Conservation (phyloP, 2,329 filamentous ascomycete genomes). For the Blumeria graminis region DNA sequence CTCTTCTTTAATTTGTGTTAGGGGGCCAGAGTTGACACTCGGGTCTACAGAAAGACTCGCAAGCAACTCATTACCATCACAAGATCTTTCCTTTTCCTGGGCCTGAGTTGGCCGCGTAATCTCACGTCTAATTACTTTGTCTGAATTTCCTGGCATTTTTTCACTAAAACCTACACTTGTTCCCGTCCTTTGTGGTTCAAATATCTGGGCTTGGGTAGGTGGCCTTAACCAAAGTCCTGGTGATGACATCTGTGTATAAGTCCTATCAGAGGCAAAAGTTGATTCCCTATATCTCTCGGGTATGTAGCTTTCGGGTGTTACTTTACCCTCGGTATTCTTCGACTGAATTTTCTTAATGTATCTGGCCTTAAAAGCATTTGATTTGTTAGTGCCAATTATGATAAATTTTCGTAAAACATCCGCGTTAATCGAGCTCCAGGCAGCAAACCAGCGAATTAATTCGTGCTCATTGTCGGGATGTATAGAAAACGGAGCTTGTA, state of each 20-base stretch:
- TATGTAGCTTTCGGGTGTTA: background rate
- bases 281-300: background rate
- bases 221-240: background rate
- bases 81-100: background rate
- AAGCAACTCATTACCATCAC: background rate
- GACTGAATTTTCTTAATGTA: background rate
- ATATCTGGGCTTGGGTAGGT: background rate
- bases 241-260: background rate
- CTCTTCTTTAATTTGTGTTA: background rate
- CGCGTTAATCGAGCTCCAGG: constrained; percentile 26
- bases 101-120: too few relatives aligned
- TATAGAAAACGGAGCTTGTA: constrained; percentile 24
- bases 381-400: constrained; percentile 22
- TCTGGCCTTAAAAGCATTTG: background rate
- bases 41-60: too few relatives aligned
- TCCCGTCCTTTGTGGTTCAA: too few relatives aligned
- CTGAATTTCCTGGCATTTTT: background rate
- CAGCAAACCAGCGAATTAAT: constrained; percentile 37
- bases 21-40: background rate
- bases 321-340: background rate
- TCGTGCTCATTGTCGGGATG: constrained; percentile 36
- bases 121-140: background rate
- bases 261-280: background rate
- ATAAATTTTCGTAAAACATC: constrained; percentile 29
- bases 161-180: background rate